Percentiles rank a stretch among this genome's conserved stretches.
Evolutionary conservation across 805 yeast species (phyloP).

Genomic region (Cyberlindnera petersonii): DNA sequence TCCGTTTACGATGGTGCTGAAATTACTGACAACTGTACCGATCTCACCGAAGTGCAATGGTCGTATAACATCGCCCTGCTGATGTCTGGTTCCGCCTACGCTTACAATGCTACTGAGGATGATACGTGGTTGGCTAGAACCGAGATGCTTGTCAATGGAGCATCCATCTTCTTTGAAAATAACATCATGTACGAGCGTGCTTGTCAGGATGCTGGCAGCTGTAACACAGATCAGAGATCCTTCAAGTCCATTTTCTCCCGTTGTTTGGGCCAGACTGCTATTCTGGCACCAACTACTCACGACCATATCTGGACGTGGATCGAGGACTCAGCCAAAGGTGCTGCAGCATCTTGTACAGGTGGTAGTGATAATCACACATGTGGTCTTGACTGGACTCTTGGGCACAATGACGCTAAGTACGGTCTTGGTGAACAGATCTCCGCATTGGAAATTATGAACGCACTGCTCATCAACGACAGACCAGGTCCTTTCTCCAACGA

Average conservation of each 20-base stretch:
- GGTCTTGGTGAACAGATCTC: conserved; percentile 81
- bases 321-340: conserved; percentile 55
- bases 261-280: conserved; percentile 54
- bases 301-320: conserved; percentile 41
- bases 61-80: conserved; percentile 66
- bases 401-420: conserved; percentile 58
- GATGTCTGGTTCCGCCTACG: conserved; percentile 64
- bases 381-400: conserved; percentile 61
- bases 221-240: conserved; percentile 75
- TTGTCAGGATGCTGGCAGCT: conserved; percentile 49
- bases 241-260: conserved; percentile 67
- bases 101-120: conserved; percentile 57
- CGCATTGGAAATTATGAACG: conserved; percentile 62
- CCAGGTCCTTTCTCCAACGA: conserved; percentile 51
- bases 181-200: conserved; percentile 59
- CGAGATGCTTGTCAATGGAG: conserved; percentile 40
- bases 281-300: conserved; percentile 48
- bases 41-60: conserved; percentile 52
- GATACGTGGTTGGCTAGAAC: conserved; percentile 49
- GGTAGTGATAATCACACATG: conserved; percentile 76
- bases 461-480: conserved; percentile 39
- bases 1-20: conserved; percentile 61
- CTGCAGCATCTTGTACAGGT: conserved; percentile 68
- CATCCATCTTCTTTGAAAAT: conserved; percentile 44
- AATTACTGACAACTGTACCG: conserved; percentile 43